phyloP scores from a whole-genome alignment of 257 asterid species.

The Avicennia marina region DNA sequence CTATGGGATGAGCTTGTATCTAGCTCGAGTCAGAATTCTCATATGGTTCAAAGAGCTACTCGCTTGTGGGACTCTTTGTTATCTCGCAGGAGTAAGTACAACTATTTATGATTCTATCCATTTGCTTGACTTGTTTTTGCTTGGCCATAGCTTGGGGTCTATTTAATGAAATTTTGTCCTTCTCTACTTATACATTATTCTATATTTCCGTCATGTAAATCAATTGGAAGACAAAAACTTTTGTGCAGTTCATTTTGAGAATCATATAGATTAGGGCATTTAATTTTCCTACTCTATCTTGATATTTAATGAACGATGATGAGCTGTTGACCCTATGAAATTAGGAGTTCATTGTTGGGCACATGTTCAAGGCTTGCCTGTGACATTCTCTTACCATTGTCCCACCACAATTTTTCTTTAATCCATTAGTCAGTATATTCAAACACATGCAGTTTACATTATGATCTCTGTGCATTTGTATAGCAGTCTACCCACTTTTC shows the following conservation, averaged over 20 bases:
- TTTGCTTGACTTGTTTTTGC: slow-evolving; percentile 13
- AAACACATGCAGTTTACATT: slow-evolving; percentile 4
- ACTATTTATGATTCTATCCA: slow-evolving; percentile 12
- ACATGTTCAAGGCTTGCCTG: not conserved
- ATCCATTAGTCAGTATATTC: not conserved
- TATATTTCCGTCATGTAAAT: too few species aligned
- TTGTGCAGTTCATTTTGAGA: too few species aligned
- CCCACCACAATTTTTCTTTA: too few species aligned
- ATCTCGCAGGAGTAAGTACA: slow-evolving; percentile 84
- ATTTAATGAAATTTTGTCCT: not conserved
- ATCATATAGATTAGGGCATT: not conserved
- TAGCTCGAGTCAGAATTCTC: slow-evolving; percentile 97
- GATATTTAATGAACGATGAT: slow-evolving; percentile 12
- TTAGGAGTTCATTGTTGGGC: not conserved
- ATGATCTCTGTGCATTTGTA: slow-evolving; percentile 9
- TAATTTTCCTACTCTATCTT: not conserved
- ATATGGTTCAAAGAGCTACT: slow-evolving; percentile 97
- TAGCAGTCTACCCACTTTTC: not conserved
- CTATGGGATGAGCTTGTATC: slow-evolving; percentile 98
- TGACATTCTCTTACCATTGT: not conserved
- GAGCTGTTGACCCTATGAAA: slow-evolving; percentile 4
- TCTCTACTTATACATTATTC: too few species aligned
- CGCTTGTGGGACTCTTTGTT: slow-evolving; percentile 95
- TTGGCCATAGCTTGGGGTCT: slow-evolving; percentile 8
- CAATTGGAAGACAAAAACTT: too few species aligned